Conservation (phyloP, 83 land plant genomes). For the Picea abies region DNA sequence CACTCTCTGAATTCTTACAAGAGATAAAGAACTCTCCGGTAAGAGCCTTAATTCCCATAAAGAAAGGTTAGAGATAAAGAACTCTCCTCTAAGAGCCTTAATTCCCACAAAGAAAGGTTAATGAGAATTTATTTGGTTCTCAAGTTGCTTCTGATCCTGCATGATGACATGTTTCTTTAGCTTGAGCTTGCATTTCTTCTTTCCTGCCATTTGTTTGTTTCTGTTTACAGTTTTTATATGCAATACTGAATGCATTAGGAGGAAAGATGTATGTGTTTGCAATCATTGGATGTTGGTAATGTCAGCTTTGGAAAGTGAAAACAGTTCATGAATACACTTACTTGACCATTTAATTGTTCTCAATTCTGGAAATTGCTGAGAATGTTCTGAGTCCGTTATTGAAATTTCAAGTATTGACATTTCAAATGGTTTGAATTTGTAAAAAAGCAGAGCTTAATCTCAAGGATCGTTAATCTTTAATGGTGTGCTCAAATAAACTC, state of each 20-base stretch:
- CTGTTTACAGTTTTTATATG: neutral
- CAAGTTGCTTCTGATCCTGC: neutral
- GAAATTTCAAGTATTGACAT: no score
- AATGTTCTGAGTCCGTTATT: no score
- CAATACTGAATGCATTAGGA: neutral
- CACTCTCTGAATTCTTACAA: conserved; percentile 95
- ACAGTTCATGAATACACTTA: no score
- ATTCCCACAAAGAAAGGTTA: neutral
- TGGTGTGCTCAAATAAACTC: no score
- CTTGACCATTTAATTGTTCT: no score
- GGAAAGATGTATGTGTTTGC: neutral
- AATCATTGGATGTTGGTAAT: neutral
- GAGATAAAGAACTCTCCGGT: conserved; percentile 99
- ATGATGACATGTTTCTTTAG: conserved; percentile 95
- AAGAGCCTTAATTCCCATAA: conserved; percentile 16
- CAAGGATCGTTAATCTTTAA: neutral
- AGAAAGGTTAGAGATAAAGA: conserved; percentile 71
- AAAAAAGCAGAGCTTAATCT: neutral
- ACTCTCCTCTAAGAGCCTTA: conserved; percentile 83
- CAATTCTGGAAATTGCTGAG: no score
- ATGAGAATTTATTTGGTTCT: neutral
- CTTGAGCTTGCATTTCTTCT: neutral
- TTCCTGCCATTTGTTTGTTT: neutral
- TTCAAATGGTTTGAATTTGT: no score
- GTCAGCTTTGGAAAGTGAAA: neutral